A percentile compares a stretch with the other conserved stretches of the same genome.
Evolutionary conservation across 2,329 filamentous ascomycete genomes (phyloP).

Genomic region (Sarocladium brachiariae): DNA sequence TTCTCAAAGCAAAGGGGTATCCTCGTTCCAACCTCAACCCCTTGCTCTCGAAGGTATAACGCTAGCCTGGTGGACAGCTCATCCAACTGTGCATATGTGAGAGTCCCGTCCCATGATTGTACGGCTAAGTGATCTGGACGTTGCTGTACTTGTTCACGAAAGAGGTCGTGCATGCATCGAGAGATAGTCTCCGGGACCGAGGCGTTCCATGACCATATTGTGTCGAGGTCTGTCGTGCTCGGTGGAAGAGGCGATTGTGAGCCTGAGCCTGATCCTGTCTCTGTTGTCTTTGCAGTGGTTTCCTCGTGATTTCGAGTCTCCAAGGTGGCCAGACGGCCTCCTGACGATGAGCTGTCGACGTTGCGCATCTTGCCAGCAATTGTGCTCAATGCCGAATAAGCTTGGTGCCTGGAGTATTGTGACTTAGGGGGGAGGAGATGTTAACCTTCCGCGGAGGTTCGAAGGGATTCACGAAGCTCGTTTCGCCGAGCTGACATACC

Average conservation of each 20-base stretch:
- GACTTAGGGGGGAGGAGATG: no score
- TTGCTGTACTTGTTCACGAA: constrained; percentile 29
- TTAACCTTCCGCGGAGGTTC: no score
- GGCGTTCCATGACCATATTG: constrained; percentile 41
- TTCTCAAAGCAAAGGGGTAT: constrained; percentile 47
- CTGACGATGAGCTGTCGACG: constrained; percentile 14
- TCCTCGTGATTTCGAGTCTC: not conserved
- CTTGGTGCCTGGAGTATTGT: no score
- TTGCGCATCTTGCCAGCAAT: constrained; percentile 15
- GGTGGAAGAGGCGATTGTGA: not conserved
- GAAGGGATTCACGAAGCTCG: not conserved
- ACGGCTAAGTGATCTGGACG: constrained; percentile 36
- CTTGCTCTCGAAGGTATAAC: constrained; percentile 26
- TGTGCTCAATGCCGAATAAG: no score
- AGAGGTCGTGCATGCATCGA: constrained; percentile 40
- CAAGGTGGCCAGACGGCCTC: not conserved
- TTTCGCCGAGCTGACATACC: not conserved
- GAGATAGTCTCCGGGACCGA: constrained; percentile 32
- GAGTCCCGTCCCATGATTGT: constrained; percentile 42
- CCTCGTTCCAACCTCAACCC: constrained; percentile 30
- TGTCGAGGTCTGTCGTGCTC: constrained; percentile 28
- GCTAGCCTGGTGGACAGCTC: constrained; percentile 34
- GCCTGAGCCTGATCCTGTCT: not conserved
- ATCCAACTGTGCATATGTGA: constrained; percentile 40
- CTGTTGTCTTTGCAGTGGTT: not conserved